These are phyloP conservation scores for Tricholoma matsutake DNA, from an alignment of 768 basidiomycete genomes.

Conservation along the genomic window DNA sequence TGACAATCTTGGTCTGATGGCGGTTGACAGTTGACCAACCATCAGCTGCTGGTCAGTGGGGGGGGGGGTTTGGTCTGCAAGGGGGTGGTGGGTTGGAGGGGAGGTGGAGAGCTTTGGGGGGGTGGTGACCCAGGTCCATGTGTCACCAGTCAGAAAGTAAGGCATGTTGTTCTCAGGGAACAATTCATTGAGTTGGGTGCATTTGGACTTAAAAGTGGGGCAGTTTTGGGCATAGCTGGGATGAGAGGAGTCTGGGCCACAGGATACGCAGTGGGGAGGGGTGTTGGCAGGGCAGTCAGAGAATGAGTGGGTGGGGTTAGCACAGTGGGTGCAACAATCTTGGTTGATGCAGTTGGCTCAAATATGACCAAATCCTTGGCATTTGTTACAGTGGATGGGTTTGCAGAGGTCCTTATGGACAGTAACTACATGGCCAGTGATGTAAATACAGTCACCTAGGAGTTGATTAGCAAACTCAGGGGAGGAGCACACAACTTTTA, in stretches of 20 bases:
- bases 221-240: neutral
- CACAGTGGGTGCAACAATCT: neutral
- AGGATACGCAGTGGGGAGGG: neutral
- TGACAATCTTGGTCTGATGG: no score
- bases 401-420: neutral
- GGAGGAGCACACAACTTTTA: neutral
- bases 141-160: no score
- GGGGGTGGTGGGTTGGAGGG: neutral
- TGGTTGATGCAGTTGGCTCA: neutral
- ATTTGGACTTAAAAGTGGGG: neutral
- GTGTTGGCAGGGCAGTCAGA: neutral
- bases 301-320: neutral
- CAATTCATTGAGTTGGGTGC: neutral
- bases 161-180: no score
- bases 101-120: no score
- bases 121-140: no score
- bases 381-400: slow-evolving; percentile 3
- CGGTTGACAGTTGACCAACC: no score
- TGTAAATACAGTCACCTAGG: neutral
- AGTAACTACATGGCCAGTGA: neutral
- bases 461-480: slow-evolving; percentile 1
- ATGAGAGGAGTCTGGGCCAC: neutral
- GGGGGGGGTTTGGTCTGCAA: neutral
- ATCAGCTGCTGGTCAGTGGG: no score
- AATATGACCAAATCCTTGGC: neutral